A percentile compares a stretch with the other conserved stretches of the same genome.
Conservation (phyloP, 371 early-diverging fungal genomes). For the Saksenaea oblongispora region DNA sequence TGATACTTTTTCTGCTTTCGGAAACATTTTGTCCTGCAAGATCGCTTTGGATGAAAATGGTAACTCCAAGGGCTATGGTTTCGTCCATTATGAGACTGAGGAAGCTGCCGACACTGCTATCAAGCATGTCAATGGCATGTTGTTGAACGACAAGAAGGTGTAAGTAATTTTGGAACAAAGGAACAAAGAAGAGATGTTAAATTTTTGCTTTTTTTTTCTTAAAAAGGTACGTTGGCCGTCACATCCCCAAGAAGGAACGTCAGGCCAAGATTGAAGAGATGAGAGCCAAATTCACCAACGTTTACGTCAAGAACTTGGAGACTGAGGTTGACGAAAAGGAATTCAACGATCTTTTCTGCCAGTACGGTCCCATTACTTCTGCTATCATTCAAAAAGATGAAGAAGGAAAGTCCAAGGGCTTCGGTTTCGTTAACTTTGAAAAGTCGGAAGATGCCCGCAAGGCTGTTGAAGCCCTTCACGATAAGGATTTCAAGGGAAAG, state of each 20-base stretch:
- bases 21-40: conserved; percentile 92
- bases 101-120: conserved; percentile 91
- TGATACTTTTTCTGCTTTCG: conserved; percentile 95
- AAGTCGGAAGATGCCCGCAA: conserved; percentile 77
- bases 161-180: conserved; percentile 14
- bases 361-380: conserved; percentile 80
- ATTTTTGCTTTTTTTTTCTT: neutral
- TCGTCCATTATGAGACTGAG: conserved; percentile 91
- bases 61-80: conserved; percentile 90
- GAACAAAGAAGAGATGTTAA: neutral
- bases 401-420: conserved; percentile 73
- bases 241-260: conserved; percentile 83
- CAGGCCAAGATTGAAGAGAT: conserved; percentile 76
- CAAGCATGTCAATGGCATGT: conserved; percentile 90
- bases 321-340: conserved; percentile 72
- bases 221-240: conserved; percentile 69
- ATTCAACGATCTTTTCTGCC: conserved; percentile 68
- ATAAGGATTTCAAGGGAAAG: conserved; percentile 75
- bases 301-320: conserved; percentile 93
- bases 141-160: conserved; percentile 88
- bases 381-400: conserved; percentile 64
- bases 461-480: conserved; percentile 88
- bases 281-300: conserved; percentile 83
- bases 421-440: conserved; percentile 92
- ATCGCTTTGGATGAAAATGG: conserved; percentile 83